Evolutionary conservation across 768 basidiomycete genomes (phyloP).

Genomic region (Solioccasus polychromus): DNA sequence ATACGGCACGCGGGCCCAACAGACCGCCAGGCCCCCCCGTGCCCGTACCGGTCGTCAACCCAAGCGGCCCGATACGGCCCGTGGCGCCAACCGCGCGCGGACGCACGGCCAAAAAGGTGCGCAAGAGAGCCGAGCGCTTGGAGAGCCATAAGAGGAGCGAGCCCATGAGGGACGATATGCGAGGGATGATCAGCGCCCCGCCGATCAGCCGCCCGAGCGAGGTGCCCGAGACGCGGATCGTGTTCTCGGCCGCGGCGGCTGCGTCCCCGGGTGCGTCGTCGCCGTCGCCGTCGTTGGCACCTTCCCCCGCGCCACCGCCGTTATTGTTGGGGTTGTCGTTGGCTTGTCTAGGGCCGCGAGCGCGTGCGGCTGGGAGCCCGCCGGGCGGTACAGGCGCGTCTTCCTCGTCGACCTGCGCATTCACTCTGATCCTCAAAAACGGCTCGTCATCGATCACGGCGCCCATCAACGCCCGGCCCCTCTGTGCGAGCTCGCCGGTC

Average conservation of each 20-base stretch:
- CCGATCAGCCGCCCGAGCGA: slow-evolving; percentile 66
- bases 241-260: slow-evolving; percentile 55
- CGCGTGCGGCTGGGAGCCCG: slow-evolving; percentile 12
- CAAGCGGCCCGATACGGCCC: slow-evolving; percentile 15
- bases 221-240: slow-evolving; percentile 53
- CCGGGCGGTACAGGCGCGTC: slow-evolving; percentile 11
- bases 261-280: slow-evolving; percentile 34
- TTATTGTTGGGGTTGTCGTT: slow-evolving; percentile 1
- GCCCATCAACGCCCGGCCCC: slow-evolving; percentile 21
- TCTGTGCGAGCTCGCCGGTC: slow-evolving; percentile 4
- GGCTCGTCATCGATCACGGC: slow-evolving; percentile 28
- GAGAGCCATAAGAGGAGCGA: slow-evolving; percentile 54
- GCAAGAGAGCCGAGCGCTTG: slow-evolving; percentile 27
- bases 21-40: slow-evolving; percentile 2
- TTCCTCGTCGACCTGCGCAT: slow-evolving; percentile 35
- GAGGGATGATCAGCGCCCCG: slow-evolving; percentile 67
- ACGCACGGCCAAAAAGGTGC: slow-evolving; percentile 24
- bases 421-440: slow-evolving; percentile 27
- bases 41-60: slow-evolving; percentile 12
- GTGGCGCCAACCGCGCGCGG: slow-evolving; percentile 10
- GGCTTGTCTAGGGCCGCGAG: slow-evolving; percentile 14
- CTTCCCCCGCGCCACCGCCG: slow-evolving; percentile 2
- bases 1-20: slow-evolving; percentile 15
- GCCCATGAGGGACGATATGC: slow-evolving; percentile 67
- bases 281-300: slow-evolving; percentile 8